Evolutionary conservation across 768 basidiomycete genomes (phyloP), one percentile per base, ranked within the genome.

Genomic region (Leccinum subtestaceum): DNA sequence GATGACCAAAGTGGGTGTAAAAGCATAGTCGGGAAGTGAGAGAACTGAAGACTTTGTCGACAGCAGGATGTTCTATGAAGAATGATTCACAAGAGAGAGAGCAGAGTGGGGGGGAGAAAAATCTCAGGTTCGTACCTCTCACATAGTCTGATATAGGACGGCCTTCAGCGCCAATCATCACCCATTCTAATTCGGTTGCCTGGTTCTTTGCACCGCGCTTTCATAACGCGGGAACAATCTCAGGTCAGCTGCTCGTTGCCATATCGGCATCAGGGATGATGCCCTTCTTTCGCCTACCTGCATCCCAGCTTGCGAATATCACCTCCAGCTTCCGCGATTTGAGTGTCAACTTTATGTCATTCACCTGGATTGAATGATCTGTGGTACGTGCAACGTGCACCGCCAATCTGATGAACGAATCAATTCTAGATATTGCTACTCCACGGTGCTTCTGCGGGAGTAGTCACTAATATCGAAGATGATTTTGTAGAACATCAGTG

Each of bases 261-360:
- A 10, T 19, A 55, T 50, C 40, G 29, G 43, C 25, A 46, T n/a
- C 43, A 27, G 43, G 49, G 32, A 61, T 31, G 40, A 51, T 4
- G 27, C 6, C 6, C 38, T 57, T 61, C 47, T 36, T 52, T 63
- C 48, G 49, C 61, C 49, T 61, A 51, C 60, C 56, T 40, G 5
- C n/a, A 15, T 32, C 25, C 21, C 7, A 51, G 19, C 56, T 27
- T 56, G 51, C 13, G 34, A 60, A 52, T 10, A 17, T 27, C 48
- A 45, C 31, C 45, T 17, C 15, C 43, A 5, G 15, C 7, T 19
- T 23, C 31, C 11, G 4, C 12, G 5, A 31, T 2, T 15, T 4
- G 10, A 45, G 15, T 0, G 27, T 12, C 9, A 8, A 49, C 25
- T 45, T 19, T 12, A 53, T 40, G 21, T 5, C 5, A 12, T 31